Conservation (phyloP, 2,329 filamentous ascomycete genomes). For the Penicillium sp. region DNA sequence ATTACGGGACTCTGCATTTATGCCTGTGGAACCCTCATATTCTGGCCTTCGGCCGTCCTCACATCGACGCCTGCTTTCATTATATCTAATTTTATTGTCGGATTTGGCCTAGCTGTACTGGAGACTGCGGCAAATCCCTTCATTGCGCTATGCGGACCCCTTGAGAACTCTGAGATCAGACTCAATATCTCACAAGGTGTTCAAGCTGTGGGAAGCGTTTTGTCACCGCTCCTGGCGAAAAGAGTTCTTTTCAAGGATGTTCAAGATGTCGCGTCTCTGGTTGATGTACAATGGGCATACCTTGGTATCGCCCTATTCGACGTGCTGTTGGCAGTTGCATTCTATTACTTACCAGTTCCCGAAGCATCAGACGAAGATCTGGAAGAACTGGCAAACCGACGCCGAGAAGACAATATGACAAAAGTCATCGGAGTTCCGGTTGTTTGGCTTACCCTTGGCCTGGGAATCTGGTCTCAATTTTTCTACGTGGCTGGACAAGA, state of each 20-base stretch:
- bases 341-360: constrained; percentile 62
- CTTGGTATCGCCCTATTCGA: constrained; percentile 63
- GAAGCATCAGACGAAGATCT: constrained; percentile 62
- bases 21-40: constrained; percentile 60
- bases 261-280: constrained; percentile 51
- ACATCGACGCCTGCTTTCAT: constrained; percentile 61
- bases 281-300: constrained; percentile 65
- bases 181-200: constrained; percentile 62
- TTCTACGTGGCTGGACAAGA: constrained; percentile 64
- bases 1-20: constrained; percentile 62
- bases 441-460: constrained; percentile 56
- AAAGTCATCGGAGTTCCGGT: constrained; percentile 48
- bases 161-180: constrained; percentile 59
- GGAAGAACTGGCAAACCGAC: constrained; percentile 54
- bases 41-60: constrained; percentile 65
- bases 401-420: constrained; percentile 51
- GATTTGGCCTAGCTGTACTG: constrained; percentile 58
- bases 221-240: constrained; percentile 60
- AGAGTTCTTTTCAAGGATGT: constrained; percentile 57
- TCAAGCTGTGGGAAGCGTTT: constrained; percentile 60
- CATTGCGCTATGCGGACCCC: constrained; percentile 61
- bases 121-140: constrained; percentile 63
- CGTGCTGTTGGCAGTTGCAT: constrained; percentile 57
- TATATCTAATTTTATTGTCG: constrained; percentile 63
- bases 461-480: constrained; percentile 57